Conservation (phyloP, 2,329 filamentous ascomycete species). For the Furcasterigmium sp. region DNA sequence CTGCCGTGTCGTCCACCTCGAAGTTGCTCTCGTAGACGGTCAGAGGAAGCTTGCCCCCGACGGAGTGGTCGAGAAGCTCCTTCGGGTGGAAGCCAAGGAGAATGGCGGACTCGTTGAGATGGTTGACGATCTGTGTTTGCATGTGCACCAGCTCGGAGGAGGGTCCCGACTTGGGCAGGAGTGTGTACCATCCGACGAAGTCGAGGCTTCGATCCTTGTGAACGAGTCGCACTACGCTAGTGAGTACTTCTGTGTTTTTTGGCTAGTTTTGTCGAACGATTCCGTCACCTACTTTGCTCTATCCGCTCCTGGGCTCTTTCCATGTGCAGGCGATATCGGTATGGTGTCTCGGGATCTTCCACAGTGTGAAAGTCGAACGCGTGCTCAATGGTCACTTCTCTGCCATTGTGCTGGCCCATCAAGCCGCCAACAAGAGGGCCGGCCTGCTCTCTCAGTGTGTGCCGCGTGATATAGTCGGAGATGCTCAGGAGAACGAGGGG, state of each 20-base stretch:
- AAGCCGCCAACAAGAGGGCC: conserved; percentile 81
- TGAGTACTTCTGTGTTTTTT: conserved; percentile 1
- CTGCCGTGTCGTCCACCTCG: conserved; percentile 58
- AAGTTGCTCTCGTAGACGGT: conserved; percentile 85
- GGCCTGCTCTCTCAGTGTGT: conserved; percentile 69
- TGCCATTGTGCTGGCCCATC: conserved; percentile 87
- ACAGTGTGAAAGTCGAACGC: conserved; percentile 75
- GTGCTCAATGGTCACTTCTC: conserved; percentile 86
- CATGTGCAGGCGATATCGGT: conserved; percentile 57
- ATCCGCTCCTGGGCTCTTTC: conserved; percentile 73
- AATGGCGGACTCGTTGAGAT: conserved; percentile 80
- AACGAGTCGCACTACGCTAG: conserved; percentile 69
- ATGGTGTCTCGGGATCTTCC: conserved; percentile 38
- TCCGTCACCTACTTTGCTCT: conserved; percentile 71
- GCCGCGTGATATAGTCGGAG: conserved; percentile 92
- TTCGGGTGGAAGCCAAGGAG: conserved; percentile 82
- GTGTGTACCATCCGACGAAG: conserved; percentile 88
- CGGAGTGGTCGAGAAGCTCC: conserved; percentile 45
- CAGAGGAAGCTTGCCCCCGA: conserved; percentile 78
- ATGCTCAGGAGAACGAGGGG: conserved; percentile 94
- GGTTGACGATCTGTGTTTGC: conserved; percentile 68
- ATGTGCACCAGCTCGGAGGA: conserved; percentile 63
- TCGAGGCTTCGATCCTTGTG: conserved; percentile 80
- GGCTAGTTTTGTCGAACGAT: neutral
- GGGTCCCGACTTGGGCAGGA: conserved; percentile 70